These are phyloP conservation scores for Crithidia thermophila DNA, from an alignment of 208 protist genomes.

Conservation along the genomic window DNA sequence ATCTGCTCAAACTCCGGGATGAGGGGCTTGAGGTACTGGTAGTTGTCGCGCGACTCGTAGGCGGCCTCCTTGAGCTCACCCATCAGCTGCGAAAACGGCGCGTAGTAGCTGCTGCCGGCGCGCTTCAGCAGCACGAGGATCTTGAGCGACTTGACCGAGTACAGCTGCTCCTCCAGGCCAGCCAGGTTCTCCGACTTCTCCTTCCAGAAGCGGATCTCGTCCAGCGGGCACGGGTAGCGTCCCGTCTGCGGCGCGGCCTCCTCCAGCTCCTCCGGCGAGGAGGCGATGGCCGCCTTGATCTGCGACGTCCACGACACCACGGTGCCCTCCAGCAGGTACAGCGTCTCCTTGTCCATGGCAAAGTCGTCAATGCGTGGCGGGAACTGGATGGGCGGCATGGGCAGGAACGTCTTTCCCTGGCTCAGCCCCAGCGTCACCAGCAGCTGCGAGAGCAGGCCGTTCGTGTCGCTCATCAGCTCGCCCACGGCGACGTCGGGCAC, in stretches of 20 bases:
- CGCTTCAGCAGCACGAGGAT: constrained; percentile 94
- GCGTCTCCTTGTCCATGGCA: constrained; percentile 84
- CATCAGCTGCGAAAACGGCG: constrained; percentile 88
- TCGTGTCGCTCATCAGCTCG: constrained; percentile 93
- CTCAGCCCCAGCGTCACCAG: constrained; percentile 93
- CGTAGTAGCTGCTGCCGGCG: constrained; percentile 89
- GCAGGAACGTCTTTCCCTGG: constrained; percentile 93
- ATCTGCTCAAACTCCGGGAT: constrained; percentile 87
- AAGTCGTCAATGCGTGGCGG: constrained; percentile 79
- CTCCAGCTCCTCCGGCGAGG: constrained; percentile 87
- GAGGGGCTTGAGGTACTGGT: constrained; percentile 91
- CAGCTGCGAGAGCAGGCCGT: constrained; percentile 85
- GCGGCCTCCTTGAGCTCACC: constrained; percentile 86
- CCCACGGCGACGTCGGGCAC: constrained; percentile 93
- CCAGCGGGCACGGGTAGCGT: constrained; percentile 89
- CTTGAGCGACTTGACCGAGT: constrained; percentile 90
- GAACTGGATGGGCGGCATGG: constrained; percentile 90
- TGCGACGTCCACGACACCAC: constrained; percentile 94
- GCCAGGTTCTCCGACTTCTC: constrained; percentile 94
- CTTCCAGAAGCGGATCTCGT: constrained; percentile 96
- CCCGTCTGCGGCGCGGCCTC: constrained; percentile 55
- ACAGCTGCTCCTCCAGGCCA: constrained; percentile 94
- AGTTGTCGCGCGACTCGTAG: constrained; percentile 91
- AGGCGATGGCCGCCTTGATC: constrained; percentile 90
- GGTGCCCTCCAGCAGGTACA: constrained; percentile 93